Evolutionary conservation across 352 stramenopile genomes (phyloP).

Genomic region (Hyaloperonospora arabidopsidis): DNA sequence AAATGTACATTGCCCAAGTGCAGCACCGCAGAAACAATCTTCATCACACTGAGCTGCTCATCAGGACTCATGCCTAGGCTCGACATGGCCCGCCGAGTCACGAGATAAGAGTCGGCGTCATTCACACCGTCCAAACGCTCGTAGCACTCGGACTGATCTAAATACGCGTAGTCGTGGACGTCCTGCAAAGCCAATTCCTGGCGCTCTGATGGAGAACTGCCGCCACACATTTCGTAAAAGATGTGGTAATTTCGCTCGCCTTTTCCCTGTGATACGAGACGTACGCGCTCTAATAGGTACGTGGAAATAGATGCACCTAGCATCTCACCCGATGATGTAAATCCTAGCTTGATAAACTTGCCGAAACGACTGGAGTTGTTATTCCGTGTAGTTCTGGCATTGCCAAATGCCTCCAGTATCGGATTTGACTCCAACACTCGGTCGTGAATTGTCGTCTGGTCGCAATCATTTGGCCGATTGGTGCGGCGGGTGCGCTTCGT

Average conservation of each 20-base stretch:
- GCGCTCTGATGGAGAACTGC: slow-evolving; percentile 51
- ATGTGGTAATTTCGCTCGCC: slow-evolving; percentile 97
- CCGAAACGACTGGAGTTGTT: slow-evolving; percentile 95
- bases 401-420: slow-evolving; percentile 94
- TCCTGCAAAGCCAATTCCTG: slow-evolving; percentile 38
- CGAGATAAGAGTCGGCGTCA: slow-evolving; percentile 68
- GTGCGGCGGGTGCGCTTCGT: slow-evolving; percentile 27
- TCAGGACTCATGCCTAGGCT: slow-evolving; percentile 69
- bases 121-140: slow-evolving; percentile 67
- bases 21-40: slow-evolving; percentile 77
- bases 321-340: slow-evolving; percentile 68
- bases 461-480: slow-evolving; percentile 20
- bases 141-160: slow-evolving; percentile 76
- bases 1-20: slow-evolving; percentile 86
- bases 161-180: slow-evolving; percentile 67
- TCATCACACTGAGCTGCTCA: slow-evolving; percentile 77
- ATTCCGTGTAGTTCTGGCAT: slow-evolving; percentile 92
- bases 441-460: slow-evolving; percentile 62
- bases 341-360: slow-evolving; percentile 95
- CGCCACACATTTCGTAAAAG: slow-evolving; percentile 94
- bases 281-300: slow-evolving; percentile 94
- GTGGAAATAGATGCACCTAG: slow-evolving; percentile 80
- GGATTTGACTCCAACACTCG: slow-evolving; percentile 92
- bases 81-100: slow-evolving; percentile 73
- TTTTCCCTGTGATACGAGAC: slow-evolving; percentile 88